Evolutionary conservation across 805 yeast genomes (phyloP).

Genomic region (Candida peoriensis): DNA sequence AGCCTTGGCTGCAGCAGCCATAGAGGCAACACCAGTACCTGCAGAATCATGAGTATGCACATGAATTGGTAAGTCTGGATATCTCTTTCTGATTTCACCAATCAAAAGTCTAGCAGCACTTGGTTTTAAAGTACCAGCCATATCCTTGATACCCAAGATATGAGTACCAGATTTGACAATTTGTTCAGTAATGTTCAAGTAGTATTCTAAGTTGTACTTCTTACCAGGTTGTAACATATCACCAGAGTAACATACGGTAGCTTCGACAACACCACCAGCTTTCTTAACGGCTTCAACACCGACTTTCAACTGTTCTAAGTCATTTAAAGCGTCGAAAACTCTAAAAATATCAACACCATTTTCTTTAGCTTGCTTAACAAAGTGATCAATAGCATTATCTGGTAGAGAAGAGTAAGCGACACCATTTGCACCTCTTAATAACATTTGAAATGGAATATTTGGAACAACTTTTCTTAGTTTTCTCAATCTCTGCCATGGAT

Average conservation of each 20-base stretch:
- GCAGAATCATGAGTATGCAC: conserved; percentile 99
- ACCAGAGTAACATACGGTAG: conserved; percentile 97
- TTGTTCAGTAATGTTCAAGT: conserved; percentile 72
- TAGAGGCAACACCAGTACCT: conserved; percentile 97
- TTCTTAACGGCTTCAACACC: conserved; percentile 97
- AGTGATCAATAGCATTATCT: conserved; percentile 97
- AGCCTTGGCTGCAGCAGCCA: conserved; percentile 89
- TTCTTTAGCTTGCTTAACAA: conserved; percentile 90
- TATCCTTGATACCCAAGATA: conserved; percentile 94
- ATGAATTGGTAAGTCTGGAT: conserved; percentile 94
- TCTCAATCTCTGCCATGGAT: conserved; percentile 96
- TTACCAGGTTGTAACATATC: conserved; percentile 95
- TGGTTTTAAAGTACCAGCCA: conserved; percentile 99
- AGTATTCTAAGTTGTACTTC: conserved; percentile 92
- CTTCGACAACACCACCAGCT: conserved; percentile 99
- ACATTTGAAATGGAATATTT: conserved; percentile 98
- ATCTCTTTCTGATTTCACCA: conserved; percentile 73
- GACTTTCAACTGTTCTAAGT: conserved; percentile 91
- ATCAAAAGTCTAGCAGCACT: conserved; percentile 82
- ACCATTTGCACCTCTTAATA: conserved; percentile 98
- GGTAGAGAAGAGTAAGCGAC: conserved; percentile 97
- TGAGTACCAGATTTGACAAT: conserved; percentile 95
- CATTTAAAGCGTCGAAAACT: conserved; percentile 96
- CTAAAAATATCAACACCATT: conserved; percentile 97
- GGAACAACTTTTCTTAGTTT: conserved; percentile 87